Evolutionary conservation across 176 grass and related monocot species (phyloP).

Genomic region (Poa annua): DNA sequence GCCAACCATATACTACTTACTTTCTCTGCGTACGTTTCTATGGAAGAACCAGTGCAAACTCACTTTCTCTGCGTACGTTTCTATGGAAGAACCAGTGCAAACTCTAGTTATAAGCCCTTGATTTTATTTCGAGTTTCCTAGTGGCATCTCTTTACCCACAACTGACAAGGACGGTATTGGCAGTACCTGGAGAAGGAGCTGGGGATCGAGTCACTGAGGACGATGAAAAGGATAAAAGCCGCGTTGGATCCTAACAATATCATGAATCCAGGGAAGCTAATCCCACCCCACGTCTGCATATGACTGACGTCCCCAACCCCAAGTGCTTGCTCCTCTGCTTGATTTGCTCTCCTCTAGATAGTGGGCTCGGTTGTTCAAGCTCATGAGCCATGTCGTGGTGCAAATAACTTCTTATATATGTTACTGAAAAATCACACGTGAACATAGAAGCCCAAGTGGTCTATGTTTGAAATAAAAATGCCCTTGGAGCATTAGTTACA

Average conservation of each 20-base stretch:
- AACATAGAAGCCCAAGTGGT: neutral
- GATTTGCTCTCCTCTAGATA: neutral
- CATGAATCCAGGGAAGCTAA: conserved; percentile 97
- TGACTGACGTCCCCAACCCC: conserved; percentile 35
- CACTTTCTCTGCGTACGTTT: no score
- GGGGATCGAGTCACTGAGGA: conserved; percentile 82
- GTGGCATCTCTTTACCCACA: neutral
- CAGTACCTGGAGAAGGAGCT: conserved; percentile 97
- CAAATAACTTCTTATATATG: neutral
- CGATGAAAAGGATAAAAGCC: conserved; percentile 97
- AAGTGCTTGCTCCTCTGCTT: neutral
- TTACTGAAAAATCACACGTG: neutral
- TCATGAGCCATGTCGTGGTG: neutral
- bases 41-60: no score
- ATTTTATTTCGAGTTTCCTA: no score
- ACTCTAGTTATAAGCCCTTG: no score
- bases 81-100: no score
- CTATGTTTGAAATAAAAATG: conserved; percentile 1
- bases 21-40: no score
- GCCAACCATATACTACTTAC: no score
- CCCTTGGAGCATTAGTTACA: neutral
- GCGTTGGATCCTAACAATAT: conserved; percentile 91
- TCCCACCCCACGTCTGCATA: conserved; percentile 90
- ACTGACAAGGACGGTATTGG: neutral
- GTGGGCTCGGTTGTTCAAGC: neutral